A percentile compares a stretch with the other conserved stretches of the same genome.
phyloP scores from a whole-genome alignment of 495 filamentous ascomycete species.

The Tricharina praecox region DNA sequence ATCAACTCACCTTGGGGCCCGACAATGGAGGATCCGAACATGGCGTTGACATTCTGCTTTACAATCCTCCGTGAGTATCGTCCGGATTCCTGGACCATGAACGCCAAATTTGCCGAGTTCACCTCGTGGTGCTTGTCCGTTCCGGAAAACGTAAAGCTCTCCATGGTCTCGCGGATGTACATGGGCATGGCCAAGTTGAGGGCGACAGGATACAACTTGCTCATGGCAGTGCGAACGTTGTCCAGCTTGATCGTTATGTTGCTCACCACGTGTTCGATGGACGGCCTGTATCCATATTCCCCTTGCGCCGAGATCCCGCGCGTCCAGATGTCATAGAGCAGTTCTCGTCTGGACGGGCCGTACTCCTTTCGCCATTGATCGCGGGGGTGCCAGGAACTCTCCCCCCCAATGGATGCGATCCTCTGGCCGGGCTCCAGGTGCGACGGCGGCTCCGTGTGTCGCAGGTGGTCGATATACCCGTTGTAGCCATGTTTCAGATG shows the following conservation, averaged over 20 bases:
- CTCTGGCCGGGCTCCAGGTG: neutral
- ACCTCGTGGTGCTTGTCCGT: neutral
- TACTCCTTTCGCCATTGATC: neutral
- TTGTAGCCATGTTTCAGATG: neutral
- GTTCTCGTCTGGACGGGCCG: neutral
- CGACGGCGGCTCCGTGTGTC: neutral
- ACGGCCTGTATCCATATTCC: neutral
- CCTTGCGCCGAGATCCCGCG: neutral
- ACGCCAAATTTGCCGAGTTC: neutral
- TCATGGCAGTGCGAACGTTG: neutral
- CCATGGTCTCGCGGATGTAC: neutral
- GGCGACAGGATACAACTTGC: neutral
- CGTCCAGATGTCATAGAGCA: neutral
- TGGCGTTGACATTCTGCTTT: neutral
- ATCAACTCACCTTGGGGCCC: slow-evolving; percentile 12
- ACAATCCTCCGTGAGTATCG: neutral
- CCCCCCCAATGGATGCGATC: neutral
- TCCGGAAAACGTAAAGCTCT: neutral
- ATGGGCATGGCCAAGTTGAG: neutral
- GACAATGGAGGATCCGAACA: neutral
- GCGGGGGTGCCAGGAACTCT: neutral
- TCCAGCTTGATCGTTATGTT: slow-evolving; percentile 14
- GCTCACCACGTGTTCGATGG: neutral
- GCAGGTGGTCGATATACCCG: neutral
- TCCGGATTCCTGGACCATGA: neutral